Conservation (phyloP, 805 yeast genomes). For the Starmerella potacharoeniae region DNA sequence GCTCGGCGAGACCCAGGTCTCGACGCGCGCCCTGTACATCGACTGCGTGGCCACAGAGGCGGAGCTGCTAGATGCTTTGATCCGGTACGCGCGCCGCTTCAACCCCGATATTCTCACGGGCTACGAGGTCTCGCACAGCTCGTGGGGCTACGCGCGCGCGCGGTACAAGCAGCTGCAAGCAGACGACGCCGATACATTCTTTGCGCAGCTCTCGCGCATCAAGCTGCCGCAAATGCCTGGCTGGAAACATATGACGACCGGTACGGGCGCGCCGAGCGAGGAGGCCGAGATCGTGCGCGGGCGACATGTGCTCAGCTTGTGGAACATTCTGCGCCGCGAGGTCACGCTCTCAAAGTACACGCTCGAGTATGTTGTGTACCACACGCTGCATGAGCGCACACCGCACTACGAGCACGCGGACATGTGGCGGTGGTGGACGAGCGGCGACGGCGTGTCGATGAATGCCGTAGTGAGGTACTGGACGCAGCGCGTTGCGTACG, state of each 20-base stretch:
- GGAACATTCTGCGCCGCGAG: conserved; percentile 65
- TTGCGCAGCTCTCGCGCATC: conserved; percentile 16
- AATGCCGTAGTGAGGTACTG: conserved; percentile 36
- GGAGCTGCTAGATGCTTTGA: conserved; percentile 45
- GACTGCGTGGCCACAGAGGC: conserved; percentile 33
- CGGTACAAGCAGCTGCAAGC: conserved; percentile 30
- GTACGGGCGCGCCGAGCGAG: not conserved
- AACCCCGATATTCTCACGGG: conserved; percentile 90
- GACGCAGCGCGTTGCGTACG: conserved; percentile 36
- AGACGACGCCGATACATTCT: conserved; percentile 3
- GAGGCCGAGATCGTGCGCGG: conserved; percentile 52
- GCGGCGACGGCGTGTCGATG: conserved; percentile 18
- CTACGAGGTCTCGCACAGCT: conserved; percentile 62
- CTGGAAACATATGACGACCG: conserved; percentile 32
- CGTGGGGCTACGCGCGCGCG: conserved; percentile 87
- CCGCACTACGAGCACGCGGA: conserved; percentile 47
- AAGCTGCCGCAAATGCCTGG: not conserved
- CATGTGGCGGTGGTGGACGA: conserved; percentile 40
- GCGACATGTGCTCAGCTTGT: conserved; percentile 69
- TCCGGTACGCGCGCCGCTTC: conserved; percentile 42
- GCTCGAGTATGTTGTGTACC: conserved; percentile 62
- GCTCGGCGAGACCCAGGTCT: not conserved
- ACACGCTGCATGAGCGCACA: conserved; percentile 51
- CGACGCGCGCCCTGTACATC: conserved; percentile 1
- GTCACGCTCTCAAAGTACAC: conserved; percentile 55